Base-by-base conservation (phyloP, 176 grass and related monocot genomes). In the Bolboschoenus planiculmis region DNA sequence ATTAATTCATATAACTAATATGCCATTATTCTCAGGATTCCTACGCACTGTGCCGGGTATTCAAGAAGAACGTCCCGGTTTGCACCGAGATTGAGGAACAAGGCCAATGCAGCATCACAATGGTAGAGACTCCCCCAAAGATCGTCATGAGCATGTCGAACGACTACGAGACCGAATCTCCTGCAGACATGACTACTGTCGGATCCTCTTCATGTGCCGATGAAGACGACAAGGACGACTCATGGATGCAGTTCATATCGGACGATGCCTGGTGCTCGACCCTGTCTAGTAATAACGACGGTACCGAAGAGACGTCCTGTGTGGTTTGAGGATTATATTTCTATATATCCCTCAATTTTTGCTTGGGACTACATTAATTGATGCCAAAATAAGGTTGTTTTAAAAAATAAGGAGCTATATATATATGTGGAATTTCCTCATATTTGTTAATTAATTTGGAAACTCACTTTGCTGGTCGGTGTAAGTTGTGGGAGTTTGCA, bases 241-340 rank as follows among this genome's bases (percentile, higher is more conserved):
- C 89, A 4, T 97, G 94, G 94, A 97, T 97, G 94, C 89, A 97
- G 70, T 97, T 97, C 81, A 93, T 97, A 60, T 93, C 89, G 3
- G 91, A 97, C 11, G 94, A 97, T 56, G 94, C 94, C 0, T 97
- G 91, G 91, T 93, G 87, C 85, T 86, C 88, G 20, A 89, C 83
- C 34, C 11, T 88, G 43, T 81, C 44, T 72, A 83, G 78, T 36
- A 83, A 78, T 10, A 66, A 51, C n/a, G 91, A 83, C 1, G 86
- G 87, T 4, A 51, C 71, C 4, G 89, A 90, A 30, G 94, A 93
- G 61, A 88, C 87, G 37, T 89, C 88, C 27, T 87, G 84, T 59
- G 57, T 81, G 23, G 56, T 81, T 81, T 81, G 79, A 81, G 56
- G 35, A 44, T 9, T 42, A 4, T n/a, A 24, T 72, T 9, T 74